A percentile compares a stretch with the other conserved stretches of the same genome.
These are phyloP conservation scores for Grigorovia transvaalensis DNA, from an alignment of 805 yeast genomes.

Conservation along the genomic window DNA sequence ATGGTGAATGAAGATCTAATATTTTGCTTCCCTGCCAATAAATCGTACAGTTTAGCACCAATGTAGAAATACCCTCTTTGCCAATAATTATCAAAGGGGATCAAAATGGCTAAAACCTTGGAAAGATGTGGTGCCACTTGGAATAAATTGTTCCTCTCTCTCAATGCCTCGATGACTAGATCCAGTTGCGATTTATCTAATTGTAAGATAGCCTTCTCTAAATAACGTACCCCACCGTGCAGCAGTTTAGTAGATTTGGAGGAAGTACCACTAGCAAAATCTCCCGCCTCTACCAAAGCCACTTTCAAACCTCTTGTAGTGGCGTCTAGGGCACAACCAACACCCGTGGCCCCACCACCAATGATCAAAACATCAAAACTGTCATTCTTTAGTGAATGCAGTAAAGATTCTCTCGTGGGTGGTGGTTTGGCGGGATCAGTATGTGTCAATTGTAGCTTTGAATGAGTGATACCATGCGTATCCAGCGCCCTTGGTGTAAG, in stretches of 20 bases:
- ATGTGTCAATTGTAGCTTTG: too few species aligned
- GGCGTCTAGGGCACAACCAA: slow-evolving; percentile 90
- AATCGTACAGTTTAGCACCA: slow-evolving; percentile 85
- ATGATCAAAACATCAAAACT: slow-evolving; percentile 69
- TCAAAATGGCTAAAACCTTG: slow-evolving; percentile 79
- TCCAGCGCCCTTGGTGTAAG: not conserved
- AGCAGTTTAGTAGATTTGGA: slow-evolving; percentile 94
- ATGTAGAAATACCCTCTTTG: slow-evolving; percentile 87
- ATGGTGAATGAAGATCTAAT: slow-evolving; percentile 67
- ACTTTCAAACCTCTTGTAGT: slow-evolving; percentile 83
- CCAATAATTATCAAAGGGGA: slow-evolving; percentile 95
- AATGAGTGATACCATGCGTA: not conserved
- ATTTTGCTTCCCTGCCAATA: slow-evolving; percentile 85
- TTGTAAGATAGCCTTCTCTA: slow-evolving; percentile 91
- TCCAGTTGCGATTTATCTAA: slow-evolving; percentile 82
- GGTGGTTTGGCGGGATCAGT: not conserved
- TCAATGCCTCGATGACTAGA: slow-evolving; percentile 79
- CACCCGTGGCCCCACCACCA: slow-evolving; percentile 96
- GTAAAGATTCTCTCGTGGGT: slow-evolving; percentile 45
- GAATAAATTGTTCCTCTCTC: slow-evolving; percentile 77
- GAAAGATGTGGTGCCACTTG: slow-evolving; percentile 89
- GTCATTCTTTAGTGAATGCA: slow-evolving; percentile 27
- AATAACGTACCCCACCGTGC: slow-evolving; percentile 93
- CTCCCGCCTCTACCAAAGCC: slow-evolving; percentile 75
- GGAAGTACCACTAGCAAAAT: slow-evolving; percentile 87